Base-by-base conservation (phyloP, 495 filamentous ascomycete genomes). In the Penicillium manginii region DNA sequence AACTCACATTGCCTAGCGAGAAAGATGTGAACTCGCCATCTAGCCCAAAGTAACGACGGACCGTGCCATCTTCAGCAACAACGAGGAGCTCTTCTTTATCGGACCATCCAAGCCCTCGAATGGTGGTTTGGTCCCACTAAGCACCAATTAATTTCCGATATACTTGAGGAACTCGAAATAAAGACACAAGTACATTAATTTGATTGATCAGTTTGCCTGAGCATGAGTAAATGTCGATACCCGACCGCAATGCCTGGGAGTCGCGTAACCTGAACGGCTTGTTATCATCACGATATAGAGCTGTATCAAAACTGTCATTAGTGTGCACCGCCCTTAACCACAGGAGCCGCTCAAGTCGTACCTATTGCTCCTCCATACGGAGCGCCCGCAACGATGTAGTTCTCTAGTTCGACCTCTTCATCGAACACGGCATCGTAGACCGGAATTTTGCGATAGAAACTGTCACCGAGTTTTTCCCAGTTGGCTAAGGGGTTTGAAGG, bases 21-120 rank as follows among this genome's bases (percentile, higher is more conserved):
- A 98, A 98, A 59, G 96, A 92, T 2, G 87, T 91, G 72, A 98
- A 98, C 63, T 98, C 93, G 40, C 90, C 90, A 71, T 96, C 88
- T 32, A 98, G 75, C 66, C 96, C 91, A 66, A 89, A 91, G 68
- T 98, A 98, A 68, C 90, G 93, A 55, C 92, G 81, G 26, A 98
- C 93, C 9, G 86, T 92, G 51, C 94, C 94, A 66, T 98, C 94
- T 55, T 89, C 85, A 3, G 91, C 90, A 50, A 97, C 86, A 4
- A 96, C 88, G 8, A 98, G 77, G 15, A 98, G 82, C 71, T 91
- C 91, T 81, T 98, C 94, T 61, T 97, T 91, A 67, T 96, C 94
- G 33, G 93, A 97, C 94, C 94, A 98, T 18, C 94, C 94, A 17
- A 98, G 81, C 10, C 92, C 92, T 69, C 87, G 87, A 63, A 98